A percentile compares a stretch with the other conserved stretches of the same genome.
Evolutionary conservation across 345 rosid species (phyloP).

Genomic region (Linum lewisii): DNA sequence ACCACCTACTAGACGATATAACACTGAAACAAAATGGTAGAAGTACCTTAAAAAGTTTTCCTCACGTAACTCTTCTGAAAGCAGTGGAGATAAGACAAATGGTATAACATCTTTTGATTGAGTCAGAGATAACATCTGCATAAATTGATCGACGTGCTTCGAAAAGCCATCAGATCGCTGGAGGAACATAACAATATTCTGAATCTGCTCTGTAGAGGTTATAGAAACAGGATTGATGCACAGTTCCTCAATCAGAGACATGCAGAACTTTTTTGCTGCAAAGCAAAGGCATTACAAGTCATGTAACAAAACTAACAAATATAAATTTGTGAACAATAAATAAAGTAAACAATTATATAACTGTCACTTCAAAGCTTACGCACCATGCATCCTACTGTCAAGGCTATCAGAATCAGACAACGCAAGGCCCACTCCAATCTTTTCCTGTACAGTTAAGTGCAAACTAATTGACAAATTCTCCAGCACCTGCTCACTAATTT

Average conservation of each 20-base stretch:
- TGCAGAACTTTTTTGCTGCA: slow-evolving; percentile 58
- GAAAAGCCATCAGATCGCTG: slow-evolving; percentile 61
- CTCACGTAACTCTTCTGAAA: slow-evolving; percentile 48
- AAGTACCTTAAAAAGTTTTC: slow-evolving; percentile 48
- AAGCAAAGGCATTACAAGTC: slow-evolving; percentile 1
- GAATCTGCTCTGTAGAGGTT: slow-evolving; percentile 61
- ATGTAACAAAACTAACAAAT: not conserved
- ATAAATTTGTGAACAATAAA: slow-evolving; percentile 1
- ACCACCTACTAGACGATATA: not conserved
- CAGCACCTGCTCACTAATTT: slow-evolving; percentile 37
- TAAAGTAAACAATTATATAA: too few species aligned
- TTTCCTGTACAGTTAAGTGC: slow-evolving; percentile 52
- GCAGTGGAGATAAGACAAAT: slow-evolving; percentile 49
- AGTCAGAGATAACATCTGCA: slow-evolving; percentile 55
- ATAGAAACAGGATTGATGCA: slow-evolving; percentile 36
- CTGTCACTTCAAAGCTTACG: slow-evolving; percentile 9
- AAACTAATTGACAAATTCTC: slow-evolving; percentile 36
- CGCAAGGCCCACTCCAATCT: slow-evolving; percentile 63
- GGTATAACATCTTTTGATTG: slow-evolving; percentile 41
- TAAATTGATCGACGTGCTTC: slow-evolving; percentile 55
- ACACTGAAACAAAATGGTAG: slow-evolving; percentile 2
- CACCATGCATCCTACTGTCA: slow-evolving; percentile 45
- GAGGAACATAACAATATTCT: slow-evolving; percentile 60
- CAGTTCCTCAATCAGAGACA: slow-evolving; percentile 59
- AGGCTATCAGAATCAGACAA: slow-evolving; percentile 48